phyloP scores from a whole-genome alignment of 1,139 yeast species.

The Lodderomyces jiufengensis region DNA sequence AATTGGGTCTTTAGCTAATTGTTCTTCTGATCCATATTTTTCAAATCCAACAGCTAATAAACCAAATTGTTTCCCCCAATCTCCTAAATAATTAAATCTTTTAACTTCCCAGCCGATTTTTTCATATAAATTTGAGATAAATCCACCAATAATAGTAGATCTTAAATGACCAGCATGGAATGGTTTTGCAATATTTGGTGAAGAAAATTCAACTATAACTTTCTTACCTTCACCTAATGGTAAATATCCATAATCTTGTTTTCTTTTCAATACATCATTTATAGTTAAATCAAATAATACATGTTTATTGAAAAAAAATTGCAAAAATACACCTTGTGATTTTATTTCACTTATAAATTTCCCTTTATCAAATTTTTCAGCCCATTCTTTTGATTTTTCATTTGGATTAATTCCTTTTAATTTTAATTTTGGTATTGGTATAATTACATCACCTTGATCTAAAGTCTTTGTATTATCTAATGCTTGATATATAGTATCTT shows the following conservation, averaged over 20 bases:
- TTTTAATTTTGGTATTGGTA: slow-evolving; percentile 92
- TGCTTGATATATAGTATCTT: slow-evolving; percentile 71
- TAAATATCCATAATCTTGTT: slow-evolving; percentile 64
- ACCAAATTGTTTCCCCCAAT: slow-evolving; percentile 99
- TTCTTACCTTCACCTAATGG: slow-evolving; percentile 75
- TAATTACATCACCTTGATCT: slow-evolving; percentile 89
- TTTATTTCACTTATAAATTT: slow-evolving; percentile 65
- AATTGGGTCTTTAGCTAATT: slow-evolving; percentile 75
- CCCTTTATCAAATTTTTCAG: slow-evolving; percentile 63
- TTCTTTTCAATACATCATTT: slow-evolving; percentile 64
- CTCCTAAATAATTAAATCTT: slow-evolving; percentile 93
- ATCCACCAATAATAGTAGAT: slow-evolving; percentile 98
- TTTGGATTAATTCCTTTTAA: slow-evolving; percentile 83
- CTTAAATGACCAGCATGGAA: slow-evolving; percentile 99
- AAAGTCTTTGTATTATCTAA: slow-evolving; percentile 82
- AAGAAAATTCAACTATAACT: slow-evolving; percentile 82
- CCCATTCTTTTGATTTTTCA: slow-evolving; percentile 82
- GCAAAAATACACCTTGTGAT: slow-evolving; percentile 89
- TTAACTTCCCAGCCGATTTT: slow-evolving; percentile 85
- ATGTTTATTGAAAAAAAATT: slow-evolving; percentile 73
- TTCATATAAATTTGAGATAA: slow-evolving; percentile 84
- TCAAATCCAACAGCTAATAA: slow-evolving; percentile 89
- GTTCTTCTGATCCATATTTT: slow-evolving; percentile 77
- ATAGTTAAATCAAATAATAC: slow-evolving; percentile 67
- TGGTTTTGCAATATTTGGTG: slow-evolving; percentile 98